Base-by-base conservation (phyloP, 2,329 filamentous ascomycete genomes). In the Ophiostoma triangulosporum region DNA sequence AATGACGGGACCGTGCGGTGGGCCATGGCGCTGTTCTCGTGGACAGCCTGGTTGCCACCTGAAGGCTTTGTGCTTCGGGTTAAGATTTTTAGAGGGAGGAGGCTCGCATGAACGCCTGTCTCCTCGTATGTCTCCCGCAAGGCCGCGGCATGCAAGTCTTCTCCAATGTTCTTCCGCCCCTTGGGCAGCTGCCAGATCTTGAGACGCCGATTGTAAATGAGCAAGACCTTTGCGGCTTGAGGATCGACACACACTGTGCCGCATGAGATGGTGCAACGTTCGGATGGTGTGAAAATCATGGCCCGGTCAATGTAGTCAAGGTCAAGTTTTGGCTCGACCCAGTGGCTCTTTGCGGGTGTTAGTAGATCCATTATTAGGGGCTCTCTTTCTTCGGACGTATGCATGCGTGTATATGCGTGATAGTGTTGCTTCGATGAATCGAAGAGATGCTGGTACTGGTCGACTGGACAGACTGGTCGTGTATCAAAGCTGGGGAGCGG, bases 1-100 rank as follows among this genome's bases (percentile, higher is more conserved):
- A 64, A 96, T 90, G 6, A 80, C 73, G 56, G 96, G 83, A 64
- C 95, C 86, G 61, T 95, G 88, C 33, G 32, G 33, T 54, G 53
- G 22, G 32, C 17, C 11, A 38, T 33, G 12, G n/a, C 9, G 12
- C 32, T 24, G 9, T 12, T 12, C 12, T 31, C 9, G 27, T 48
- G 6, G 15, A 7, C n/a, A 48, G 48, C 27, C 48, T 43, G 52
- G 55, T 29, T 36, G 54, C 51, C 33, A 32, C 26, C 7, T 65
- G 63, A 24, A 7, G 53, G 50, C 20, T 43, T 26, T 14, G 72
- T 73, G 7, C 71, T 70, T 50, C 72, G 66, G 14, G 73, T 75
- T 38, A 65, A 63, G 55, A 73, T 66, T 40, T 62, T 65, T 54
- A 75, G 64, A 9, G 64, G 61, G 31, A 74, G 57, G 0, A 70